A percentile compares a stretch with the other conserved stretches of the same genome.
Conservation (phyloP, 179 eudicot genomes). For the Silene coronaria region DNA sequence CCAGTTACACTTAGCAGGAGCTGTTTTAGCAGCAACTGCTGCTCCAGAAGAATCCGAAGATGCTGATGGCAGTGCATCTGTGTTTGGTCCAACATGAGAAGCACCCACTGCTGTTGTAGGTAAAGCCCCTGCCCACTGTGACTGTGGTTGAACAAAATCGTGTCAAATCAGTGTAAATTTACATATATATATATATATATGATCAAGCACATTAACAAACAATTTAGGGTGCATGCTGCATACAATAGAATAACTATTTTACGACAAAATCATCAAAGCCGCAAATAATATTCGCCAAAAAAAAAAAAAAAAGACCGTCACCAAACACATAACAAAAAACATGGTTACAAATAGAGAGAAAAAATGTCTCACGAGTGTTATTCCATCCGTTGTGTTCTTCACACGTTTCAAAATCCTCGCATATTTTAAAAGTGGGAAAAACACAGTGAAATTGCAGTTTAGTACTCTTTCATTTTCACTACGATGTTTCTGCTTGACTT, state of each 20-base stretch:
- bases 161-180: background rate
- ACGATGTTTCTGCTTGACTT: too few species aligned
- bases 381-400: background rate
- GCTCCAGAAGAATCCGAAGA: conserved; percentile 39
- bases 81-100: conserved; percentile 31
- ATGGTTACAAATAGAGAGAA: background rate
- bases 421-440: too few species aligned
- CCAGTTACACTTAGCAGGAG: conserved; percentile 66
- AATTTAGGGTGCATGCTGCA: background rate
- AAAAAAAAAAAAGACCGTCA: background rate
- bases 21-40: conserved; percentile 26
- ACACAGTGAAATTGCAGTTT: too few species aligned
- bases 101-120: conserved; percentile 40
- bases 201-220: background rate
- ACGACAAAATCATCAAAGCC: background rate
- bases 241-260: background rate
- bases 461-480: too few species aligned
- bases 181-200: background rate
- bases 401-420: background rate
- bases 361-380: background rate
- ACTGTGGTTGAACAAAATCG: conserved; percentile 30
- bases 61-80: conserved; percentile 40
- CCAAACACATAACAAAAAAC: background rate
- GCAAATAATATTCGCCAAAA: conserved; percentile 2
- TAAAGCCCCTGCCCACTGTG: conserved; percentile 51